Conservation (phyloP, 1,139 yeast genomes). For the Geotrichum candidum region DNA sequence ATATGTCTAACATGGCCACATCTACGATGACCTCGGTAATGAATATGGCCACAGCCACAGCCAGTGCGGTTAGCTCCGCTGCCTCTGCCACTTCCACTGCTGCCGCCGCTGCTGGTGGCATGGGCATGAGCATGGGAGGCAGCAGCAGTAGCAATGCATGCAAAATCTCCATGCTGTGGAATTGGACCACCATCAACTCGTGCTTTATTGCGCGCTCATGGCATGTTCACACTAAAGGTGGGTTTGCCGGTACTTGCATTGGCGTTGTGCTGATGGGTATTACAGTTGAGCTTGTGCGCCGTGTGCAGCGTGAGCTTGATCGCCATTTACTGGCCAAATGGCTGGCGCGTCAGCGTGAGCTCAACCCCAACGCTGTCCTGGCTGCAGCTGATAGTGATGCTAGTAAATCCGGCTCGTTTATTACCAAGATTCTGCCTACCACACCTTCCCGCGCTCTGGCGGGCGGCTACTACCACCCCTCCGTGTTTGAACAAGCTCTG, state of each 20-base stretch:
- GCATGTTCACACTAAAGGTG: conserved; percentile 55
- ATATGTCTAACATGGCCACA: conserved; percentile 3
- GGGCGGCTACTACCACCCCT: conserved; percentile 30
- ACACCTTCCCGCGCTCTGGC: background rate
- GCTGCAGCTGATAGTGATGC: background rate
- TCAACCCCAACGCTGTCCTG: background rate
- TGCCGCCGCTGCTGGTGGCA: conserved; percentile 5
- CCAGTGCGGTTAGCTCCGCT: conserved; percentile 11
- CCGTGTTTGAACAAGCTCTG: conserved; percentile 45
- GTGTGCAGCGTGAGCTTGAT: conserved; percentile 54
- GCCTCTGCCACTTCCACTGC: conserved; percentile 8
- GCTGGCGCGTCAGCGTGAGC: conserved; percentile 5
- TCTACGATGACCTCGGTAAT: conserved; percentile 9
- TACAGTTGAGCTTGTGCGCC: conserved; percentile 51
- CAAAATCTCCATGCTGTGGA: conserved; percentile 40
- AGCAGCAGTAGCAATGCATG: conserved; percentile 11
- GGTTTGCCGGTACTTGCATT: conserved; percentile 66
- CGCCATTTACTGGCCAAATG: conserved; percentile 35
- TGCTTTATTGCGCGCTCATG: conserved; percentile 58
- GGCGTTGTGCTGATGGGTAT: conserved; percentile 57
- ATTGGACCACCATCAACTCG: conserved; percentile 55
- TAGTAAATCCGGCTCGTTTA: background rate
- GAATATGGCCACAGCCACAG: conserved; percentile 16
- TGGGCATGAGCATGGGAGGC: conserved; percentile 14
- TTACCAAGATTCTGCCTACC: conserved; percentile 1